Percentiles rank a stretch among this genome's conserved stretches.
Evolutionary conservation across 176 grass and related monocot species (phyloP).

Genomic region (Dendrocalamus sinicus): DNA sequence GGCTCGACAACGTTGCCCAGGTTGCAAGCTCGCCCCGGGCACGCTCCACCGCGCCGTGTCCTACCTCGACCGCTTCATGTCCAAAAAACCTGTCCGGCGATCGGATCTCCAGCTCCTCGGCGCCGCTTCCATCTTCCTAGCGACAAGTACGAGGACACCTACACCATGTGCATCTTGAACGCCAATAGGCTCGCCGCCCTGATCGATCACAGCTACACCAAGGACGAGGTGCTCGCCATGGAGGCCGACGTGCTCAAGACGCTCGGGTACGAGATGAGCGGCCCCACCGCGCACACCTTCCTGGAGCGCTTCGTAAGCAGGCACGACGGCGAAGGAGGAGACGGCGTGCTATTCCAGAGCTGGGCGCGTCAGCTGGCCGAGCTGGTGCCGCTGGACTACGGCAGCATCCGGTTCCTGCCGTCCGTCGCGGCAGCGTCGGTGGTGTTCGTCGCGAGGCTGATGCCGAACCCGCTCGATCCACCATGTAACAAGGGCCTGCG

Average conservation of each 20-base stretch:
- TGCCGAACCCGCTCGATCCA: not conserved
- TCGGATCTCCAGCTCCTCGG: not conserved
- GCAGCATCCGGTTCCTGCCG: not conserved
- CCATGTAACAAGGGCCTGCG: not conserved
- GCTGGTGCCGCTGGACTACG: not conserved
- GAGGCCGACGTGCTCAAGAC: not conserved
- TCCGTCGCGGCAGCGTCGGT: not conserved
- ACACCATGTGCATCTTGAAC: not conserved
- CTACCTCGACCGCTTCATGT: not conserved
- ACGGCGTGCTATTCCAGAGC: not conserved
- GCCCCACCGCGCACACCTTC: not conserved
- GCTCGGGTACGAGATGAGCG: not conserved
- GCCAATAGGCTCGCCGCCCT: not conserved
- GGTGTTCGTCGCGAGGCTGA: not conserved
- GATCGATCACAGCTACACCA: not conserved
- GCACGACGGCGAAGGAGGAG: not conserved
- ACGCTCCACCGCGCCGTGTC: not conserved
- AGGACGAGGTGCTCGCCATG: not conserved
- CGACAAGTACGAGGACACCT: not conserved
- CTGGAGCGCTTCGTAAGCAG: not conserved
- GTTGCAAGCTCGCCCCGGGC: not conserved
- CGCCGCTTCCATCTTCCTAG: not conserved
- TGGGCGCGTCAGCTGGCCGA: not conserved
- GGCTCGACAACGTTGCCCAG: not conserved
- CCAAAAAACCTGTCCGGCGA: not conserved